phyloP scores from a whole-genome alignment of 306 rosid genomes.

The Hippophae rhamnoides region DNA sequence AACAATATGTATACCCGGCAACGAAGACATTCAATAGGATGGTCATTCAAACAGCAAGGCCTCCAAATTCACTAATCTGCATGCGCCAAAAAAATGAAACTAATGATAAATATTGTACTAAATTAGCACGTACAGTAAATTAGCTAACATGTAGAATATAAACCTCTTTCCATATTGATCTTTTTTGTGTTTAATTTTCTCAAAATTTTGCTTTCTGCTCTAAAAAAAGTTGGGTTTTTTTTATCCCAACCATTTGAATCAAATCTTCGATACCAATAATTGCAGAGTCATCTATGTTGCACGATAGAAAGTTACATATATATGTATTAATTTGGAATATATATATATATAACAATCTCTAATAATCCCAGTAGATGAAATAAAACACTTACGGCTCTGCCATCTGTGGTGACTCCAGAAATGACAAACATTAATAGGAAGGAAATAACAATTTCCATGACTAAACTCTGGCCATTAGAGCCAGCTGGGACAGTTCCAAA shows the following conservation, averaged over 20 bases:
- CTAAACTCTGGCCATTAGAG: conserved; percentile 30
- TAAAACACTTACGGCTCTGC: conserved; percentile 44
- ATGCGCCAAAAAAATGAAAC: no score
- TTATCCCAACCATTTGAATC: no score
- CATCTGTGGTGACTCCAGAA: conserved; percentile 67
- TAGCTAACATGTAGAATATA: no score
- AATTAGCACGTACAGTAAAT: no score
- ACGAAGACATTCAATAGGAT: conserved; percentile 38
- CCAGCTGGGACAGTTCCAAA: conserved; percentile 55
- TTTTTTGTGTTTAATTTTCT: no score
- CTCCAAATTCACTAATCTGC: conserved; percentile 64
- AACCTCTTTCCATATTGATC: no score
- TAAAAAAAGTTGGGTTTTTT: no score
- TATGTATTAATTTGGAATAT: not conserved
- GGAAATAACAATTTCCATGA: conserved; percentile 42
- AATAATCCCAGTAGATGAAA: not conserved
- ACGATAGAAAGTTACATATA: no score
- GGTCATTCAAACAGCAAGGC: conserved; percentile 60
- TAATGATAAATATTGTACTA: no score
- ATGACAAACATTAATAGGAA: conserved; percentile 59
- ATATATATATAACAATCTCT: not conserved
- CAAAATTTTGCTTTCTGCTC: no score
- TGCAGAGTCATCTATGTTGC: no score
- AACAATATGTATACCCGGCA: conserved; percentile 68
- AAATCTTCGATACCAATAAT: not conserved